phyloP scores from a whole-genome alignment of 331 rosid species.

The Stylosanthes scabra region DNA sequence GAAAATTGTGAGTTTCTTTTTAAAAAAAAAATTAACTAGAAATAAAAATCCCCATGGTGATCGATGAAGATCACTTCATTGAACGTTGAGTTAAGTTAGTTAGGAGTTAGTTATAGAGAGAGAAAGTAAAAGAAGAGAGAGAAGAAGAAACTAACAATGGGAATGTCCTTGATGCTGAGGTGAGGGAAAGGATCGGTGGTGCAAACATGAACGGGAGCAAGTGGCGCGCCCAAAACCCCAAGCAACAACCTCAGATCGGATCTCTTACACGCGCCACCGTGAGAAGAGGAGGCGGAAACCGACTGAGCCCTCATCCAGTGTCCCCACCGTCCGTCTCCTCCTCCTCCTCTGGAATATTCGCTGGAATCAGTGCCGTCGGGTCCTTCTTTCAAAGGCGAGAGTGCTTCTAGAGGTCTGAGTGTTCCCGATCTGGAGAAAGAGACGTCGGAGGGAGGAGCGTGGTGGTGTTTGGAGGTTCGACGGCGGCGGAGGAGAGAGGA shows the following conservation, averaged over 20 bases:
- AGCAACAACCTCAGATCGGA: slow-evolving; percentile 97
- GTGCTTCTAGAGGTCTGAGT: slow-evolving; percentile 78
- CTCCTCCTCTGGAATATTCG: too few relatives aligned
- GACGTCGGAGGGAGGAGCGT: slow-evolving; percentile 62
- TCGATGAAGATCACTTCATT: too few relatives aligned
- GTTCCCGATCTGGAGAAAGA: slow-evolving; percentile 89
- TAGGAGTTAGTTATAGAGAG: slow-evolving; percentile 3
- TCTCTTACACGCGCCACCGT: slow-evolving; percentile 56
- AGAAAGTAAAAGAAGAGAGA: background rate
- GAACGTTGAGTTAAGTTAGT: background rate
- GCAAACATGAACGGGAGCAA: slow-evolving; percentile 90
- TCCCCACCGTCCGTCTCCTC: slow-evolving; percentile 84
- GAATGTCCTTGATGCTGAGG: slow-evolving; percentile 94
- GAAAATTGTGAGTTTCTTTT: background rate
- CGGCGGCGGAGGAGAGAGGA: slow-evolving; percentile 71
- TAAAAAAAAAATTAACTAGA: too few relatives aligned
- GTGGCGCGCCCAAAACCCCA: slow-evolving; percentile 97
- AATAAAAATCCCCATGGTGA: background rate
- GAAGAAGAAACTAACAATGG: slow-evolving; percentile 72
- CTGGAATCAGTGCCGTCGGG: slow-evolving; percentile 50
- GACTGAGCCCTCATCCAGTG: slow-evolving; percentile 95
- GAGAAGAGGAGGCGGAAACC: slow-evolving; percentile 50
- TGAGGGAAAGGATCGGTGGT: slow-evolving; percentile 88
- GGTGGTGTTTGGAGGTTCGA: slow-evolving; percentile 47
- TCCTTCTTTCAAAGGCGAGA: slow-evolving; percentile 90